Conservation (phyloP, 345 rosid genomes). For the Microcos paniculata region DNA sequence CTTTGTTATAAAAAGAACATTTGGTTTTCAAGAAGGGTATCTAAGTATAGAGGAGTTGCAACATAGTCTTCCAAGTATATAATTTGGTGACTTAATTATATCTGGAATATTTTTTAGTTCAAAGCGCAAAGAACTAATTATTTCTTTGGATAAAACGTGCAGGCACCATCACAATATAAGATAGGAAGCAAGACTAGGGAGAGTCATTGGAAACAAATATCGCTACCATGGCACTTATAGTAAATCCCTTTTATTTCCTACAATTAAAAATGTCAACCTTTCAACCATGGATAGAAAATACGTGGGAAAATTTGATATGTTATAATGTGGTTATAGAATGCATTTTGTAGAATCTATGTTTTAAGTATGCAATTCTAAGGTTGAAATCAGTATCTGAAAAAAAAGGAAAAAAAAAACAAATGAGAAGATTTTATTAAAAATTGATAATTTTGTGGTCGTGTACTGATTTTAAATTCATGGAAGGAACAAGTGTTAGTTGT, state of each 20-base stretch:
- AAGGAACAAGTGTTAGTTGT: no score
- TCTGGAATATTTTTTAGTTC: neutral
- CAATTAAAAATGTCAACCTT: neutral
- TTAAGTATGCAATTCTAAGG: no score
- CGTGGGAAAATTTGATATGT: no score
- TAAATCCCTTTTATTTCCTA: constrained; percentile 22
- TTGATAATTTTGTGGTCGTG: no score
- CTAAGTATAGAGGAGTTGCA: constrained; percentile 72
- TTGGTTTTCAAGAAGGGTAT: constrained; percentile 72
- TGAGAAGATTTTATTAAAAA: no score
- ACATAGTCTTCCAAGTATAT: constrained; percentile 36
- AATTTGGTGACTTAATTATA: neutral
- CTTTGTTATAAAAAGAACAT: constrained; percentile 50
- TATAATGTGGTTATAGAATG: no score
- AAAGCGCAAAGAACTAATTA: neutral
- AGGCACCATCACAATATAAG: constrained; percentile 74
- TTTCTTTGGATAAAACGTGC: constrained; percentile 18
- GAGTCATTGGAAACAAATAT: constrained; percentile 72
- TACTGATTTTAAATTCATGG: no score
- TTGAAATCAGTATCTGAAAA: no score
- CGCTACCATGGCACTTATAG: constrained; percentile 74
- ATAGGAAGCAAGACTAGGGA: constrained; percentile 77
- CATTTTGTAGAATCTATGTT: no score
- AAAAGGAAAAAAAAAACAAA: no score
- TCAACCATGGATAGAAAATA: neutral